Conservation (phyloP, 345 rosid species). For the Corchorus olitorius region DNA sequence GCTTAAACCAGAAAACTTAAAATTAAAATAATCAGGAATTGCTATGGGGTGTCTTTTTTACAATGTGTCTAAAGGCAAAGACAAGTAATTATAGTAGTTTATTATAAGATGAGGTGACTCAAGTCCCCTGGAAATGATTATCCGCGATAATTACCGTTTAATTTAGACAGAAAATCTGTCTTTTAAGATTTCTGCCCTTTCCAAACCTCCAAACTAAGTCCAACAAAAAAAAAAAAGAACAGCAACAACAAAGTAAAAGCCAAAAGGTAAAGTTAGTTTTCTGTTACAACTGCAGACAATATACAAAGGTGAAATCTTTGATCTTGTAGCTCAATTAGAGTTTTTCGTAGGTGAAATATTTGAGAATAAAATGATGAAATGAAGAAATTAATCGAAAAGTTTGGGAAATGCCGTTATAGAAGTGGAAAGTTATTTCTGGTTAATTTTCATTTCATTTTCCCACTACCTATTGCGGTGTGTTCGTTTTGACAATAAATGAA, state of each 20-base stretch:
- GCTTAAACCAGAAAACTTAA: not conserved
- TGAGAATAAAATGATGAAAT: no score
- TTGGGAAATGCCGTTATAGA: not conserved
- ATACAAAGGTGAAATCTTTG: not conserved
- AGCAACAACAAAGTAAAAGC: not conserved
- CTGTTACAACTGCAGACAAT: not conserved
- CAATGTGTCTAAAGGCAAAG: no score
- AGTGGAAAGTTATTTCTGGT: not conserved
- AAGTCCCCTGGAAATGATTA: conserved; percentile 12
- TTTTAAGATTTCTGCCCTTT: not conserved
- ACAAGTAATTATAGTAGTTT: no score
- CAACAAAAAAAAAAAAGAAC: not conserved
- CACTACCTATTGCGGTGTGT: no score
- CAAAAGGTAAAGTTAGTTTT: not conserved
- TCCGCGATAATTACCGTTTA: conserved; percentile 9
- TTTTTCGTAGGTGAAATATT: not conserved
- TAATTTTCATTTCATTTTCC: no score
- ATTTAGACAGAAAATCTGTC: conserved; percentile 30
- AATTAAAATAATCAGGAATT: not conserved
- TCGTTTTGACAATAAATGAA: not conserved
- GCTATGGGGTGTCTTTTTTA: no score
- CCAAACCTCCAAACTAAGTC: not conserved
- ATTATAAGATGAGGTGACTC: no score
- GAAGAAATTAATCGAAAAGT: no score
- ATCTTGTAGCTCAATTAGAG: not conserved